A percentile compares a stretch with the other conserved stretches of the same genome.
Conservation (phyloP, 1,284 basidiomycete species). For the Ganoderma lingzhi region DNA sequence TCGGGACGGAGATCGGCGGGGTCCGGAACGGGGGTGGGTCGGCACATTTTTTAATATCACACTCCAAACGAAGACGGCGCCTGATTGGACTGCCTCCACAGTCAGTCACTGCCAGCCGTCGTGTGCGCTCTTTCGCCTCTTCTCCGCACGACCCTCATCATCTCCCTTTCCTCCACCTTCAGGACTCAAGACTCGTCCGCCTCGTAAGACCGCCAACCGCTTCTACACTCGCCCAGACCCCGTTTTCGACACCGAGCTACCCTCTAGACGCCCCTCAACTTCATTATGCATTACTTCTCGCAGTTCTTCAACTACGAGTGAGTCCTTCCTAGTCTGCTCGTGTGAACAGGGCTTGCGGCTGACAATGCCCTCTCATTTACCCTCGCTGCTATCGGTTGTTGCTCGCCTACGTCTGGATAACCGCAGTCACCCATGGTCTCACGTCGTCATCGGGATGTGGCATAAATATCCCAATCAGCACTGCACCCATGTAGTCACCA, state of each 20-base stretch:
- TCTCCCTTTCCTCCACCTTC: constrained; percentile 12
- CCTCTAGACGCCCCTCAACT: constrained; percentile 8
- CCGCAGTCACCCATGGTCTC: constrained; percentile 84
- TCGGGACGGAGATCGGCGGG: constrained; percentile 12
- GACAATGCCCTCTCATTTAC: constrained; percentile 12
- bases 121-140: constrained; percentile 25
- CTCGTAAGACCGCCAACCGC: constrained; percentile 22
- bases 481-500: constrained; percentile 90
- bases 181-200: constrained; percentile 8
- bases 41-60: constrained; percentile 26
- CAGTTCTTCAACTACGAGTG: constrained; percentile 79
- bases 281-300: constrained; percentile 80
- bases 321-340: constrained; percentile 38
- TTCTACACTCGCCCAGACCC: constrained; percentile 28
- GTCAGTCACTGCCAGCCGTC: constrained; percentile 20
- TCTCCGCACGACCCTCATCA: constrained; percentile 18
- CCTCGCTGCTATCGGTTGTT: not conserved
- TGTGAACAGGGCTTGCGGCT: constrained; percentile 29
- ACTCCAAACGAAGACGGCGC: constrained; percentile 22
- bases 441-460: constrained; percentile 90
- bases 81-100: constrained; percentile 25
- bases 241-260: constrained; percentile 1
- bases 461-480: constrained; percentile 96
- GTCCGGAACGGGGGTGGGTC: constrained; percentile 12
- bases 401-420: constrained; percentile 3